Base-by-base conservation (phyloP, 78 protist species). In the Parvularia atlantis region DNA sequence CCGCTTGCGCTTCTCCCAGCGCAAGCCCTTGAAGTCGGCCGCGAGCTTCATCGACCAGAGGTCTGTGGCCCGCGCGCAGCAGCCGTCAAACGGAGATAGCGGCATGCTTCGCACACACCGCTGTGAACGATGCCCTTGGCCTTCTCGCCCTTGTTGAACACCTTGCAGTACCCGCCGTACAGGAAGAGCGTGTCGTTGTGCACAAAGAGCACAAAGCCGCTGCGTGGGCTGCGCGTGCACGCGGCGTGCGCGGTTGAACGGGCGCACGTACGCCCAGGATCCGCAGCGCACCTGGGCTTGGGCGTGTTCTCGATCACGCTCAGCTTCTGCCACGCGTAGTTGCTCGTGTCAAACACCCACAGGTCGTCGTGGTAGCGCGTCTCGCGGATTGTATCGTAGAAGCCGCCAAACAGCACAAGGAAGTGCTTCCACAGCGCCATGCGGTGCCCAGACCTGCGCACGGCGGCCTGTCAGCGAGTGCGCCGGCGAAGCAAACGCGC, bases 351-450 rank as follows among this genome's bases (percentile, higher is more conserved):
- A 48, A 61, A 54, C 41, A 31, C 3, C 67, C 66, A 43, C 28
- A 59, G 33, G 50, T 72, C 77, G 69, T 72, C 39, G 56, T 43
- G 61, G 68, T 72, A 72, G 19, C 31, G 30, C 31, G 36, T 10
- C 57, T 41, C 37, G 43, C 0, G 39, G 37, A 3, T 19, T 5
- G 61, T 54, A 46, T 72, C 77, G 61, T 57, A 17, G 69, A 71
- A 71, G 13, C 76, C 76, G 2, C 63, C 76, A 31, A 56, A 71
- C 50, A 71, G 20, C 6, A 71, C 43, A 11, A 36, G 54, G 13
- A 5, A 5, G 26, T 46, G 62, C 46, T 71, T 71, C 63, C 62
- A 56, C 35, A 71, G 16, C 16, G n/a, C 54, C 39, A 71, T 54
- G 20, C 63, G 40, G 33, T 53, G 63, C 1, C 76, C 76, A 53